These are phyloP conservation scores for Lasiodiplodia gonubiensis DNA, from an alignment of 2,329 filamentous ascomycete genomes.

Conservation along the genomic window DNA sequence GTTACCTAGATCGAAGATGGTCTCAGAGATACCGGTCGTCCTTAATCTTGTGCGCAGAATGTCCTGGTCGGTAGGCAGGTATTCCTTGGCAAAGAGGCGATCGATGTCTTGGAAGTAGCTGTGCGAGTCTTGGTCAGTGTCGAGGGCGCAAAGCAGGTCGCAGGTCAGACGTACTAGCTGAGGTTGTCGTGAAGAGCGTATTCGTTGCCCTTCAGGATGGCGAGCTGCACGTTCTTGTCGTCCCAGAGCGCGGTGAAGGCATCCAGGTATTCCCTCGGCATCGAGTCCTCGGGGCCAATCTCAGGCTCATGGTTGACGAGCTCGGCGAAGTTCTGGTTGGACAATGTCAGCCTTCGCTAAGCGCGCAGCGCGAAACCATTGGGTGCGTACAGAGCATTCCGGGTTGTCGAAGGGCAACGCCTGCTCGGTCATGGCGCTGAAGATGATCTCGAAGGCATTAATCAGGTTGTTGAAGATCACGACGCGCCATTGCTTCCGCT, in stretches of 20 bases:
- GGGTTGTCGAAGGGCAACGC: slow-evolving; percentile 77
- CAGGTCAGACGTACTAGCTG: slow-evolving; percentile 71
- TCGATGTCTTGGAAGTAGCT: slow-evolving; percentile 81
- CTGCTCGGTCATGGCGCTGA: slow-evolving; percentile 89
- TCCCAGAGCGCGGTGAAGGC: slow-evolving; percentile 86
- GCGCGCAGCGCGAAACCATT: slow-evolving; percentile 25
- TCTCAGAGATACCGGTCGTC: slow-evolving; percentile 96
- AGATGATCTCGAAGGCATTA: slow-evolving; percentile 87
- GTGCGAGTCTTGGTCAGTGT: slow-evolving; percentile 35
- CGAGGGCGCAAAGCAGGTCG: not conserved
- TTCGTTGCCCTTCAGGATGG: slow-evolving; percentile 94
- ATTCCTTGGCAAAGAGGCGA: slow-evolving; percentile 69
- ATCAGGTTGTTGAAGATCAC: slow-evolving; percentile 96
- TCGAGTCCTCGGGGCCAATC: slow-evolving; percentile 78
- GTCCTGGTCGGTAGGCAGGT: slow-evolving; percentile 92
- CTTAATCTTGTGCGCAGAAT: slow-evolving; percentile 86
- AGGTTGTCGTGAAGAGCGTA: slow-evolving; percentile 96
- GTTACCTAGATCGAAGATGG: slow-evolving; percentile 87
- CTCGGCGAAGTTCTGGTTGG: slow-evolving; percentile 73
- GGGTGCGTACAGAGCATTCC: slow-evolving; percentile 71
- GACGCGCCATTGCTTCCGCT: slow-evolving; percentile 91
- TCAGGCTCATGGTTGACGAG: slow-evolving; percentile 80
- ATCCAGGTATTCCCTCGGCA: slow-evolving; percentile 77
- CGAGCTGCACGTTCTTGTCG: slow-evolving; percentile 81
- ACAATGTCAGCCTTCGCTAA: slow-evolving; percentile 4